These are phyloP conservation scores for Pichia scutulata DNA, from an alignment of 805 yeast genomes.

Conservation along the genomic window DNA sequence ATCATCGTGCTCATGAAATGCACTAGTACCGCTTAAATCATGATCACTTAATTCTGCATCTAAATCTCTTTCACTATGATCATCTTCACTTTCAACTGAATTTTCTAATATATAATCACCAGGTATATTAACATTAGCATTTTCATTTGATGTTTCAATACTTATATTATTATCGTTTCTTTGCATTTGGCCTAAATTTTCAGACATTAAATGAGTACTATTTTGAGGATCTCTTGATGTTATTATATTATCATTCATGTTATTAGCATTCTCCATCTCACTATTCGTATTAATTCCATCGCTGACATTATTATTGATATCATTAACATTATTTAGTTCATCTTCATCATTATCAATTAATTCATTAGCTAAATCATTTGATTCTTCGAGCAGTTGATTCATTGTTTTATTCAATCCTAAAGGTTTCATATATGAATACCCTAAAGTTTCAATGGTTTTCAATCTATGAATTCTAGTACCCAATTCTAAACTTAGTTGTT, in stretches of 20 bases:
- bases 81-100: not conserved
- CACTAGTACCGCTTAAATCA: conserved; percentile 23
- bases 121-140: conserved; percentile 17
- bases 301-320: not conserved
- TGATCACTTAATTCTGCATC: conserved; percentile 42
- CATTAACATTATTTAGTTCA: not conserved
- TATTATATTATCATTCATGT: not conserved
- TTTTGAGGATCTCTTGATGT: not conserved
- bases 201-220: conserved; percentile 16
- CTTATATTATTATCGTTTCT: conserved; percentile 6
- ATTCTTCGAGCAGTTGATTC: conserved; percentile 27
- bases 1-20: not conserved
- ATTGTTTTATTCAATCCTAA: conserved; percentile 45
- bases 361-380: conserved; percentile 6
- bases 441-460: conserved; percentile 9
- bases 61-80: conserved; percentile 25
- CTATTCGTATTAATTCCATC: not conserved
- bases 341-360: conserved; percentile 7
- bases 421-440: conserved; percentile 35
- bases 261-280: too few species aligned
- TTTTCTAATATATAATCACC: not conserved
- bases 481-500: conserved; percentile 12
- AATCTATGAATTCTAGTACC: conserved; percentile 9
- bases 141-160: conserved; percentile 2
- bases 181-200: conserved; percentile 13